Percentiles rank a stretch among this genome's conserved stretches.
phyloP scores from a whole-genome alignment of 768 basidiomycete species.

The Hypholoma fasciculare region DNA sequence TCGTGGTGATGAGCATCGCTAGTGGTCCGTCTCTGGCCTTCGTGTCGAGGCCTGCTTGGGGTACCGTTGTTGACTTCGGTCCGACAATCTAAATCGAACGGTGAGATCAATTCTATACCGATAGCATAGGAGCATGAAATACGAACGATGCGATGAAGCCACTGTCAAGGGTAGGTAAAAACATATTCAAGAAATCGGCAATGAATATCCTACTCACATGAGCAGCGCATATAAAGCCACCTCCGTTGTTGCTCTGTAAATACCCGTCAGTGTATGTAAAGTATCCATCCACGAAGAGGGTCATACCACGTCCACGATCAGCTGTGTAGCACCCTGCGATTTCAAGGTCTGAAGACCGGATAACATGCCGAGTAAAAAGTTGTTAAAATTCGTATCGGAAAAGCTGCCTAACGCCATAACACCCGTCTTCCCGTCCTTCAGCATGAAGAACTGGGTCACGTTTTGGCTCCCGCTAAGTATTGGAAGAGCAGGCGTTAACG shows the following conservation, averaged over 20 bases:
- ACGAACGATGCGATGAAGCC: conserved; percentile 48
- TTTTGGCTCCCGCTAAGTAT: conserved; percentile 46
- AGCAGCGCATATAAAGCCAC: conserved; percentile 60
- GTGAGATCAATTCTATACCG: neutral
- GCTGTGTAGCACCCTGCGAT: conserved; percentile 47
- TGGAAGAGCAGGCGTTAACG: conserved; percentile 35
- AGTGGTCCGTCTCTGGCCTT: conserved; percentile 48
- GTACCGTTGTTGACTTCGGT: conserved; percentile 52
- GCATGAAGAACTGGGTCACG: conserved; percentile 54
- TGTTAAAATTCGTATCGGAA: conserved; percentile 40
- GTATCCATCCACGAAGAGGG: neutral
- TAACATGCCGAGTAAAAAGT: conserved; percentile 44
- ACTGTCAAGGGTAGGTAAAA: conserved; percentile 22
- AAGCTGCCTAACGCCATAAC: conserved; percentile 63
- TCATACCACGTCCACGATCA: conserved; percentile 61
- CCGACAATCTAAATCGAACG: conserved; percentile 42
- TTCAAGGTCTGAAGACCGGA: conserved; percentile 51
- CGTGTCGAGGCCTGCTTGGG: conserved; percentile 57
- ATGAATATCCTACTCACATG: conserved; percentile 39
- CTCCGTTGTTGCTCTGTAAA: conserved; percentile 48
- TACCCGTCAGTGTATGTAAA: neutral
- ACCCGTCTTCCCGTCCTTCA: conserved; percentile 54
- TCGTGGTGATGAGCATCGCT: conserved; percentile 48
- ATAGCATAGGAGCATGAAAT: neutral
- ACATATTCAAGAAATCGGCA: neutral